Conservation (phyloP, 2,329 filamentous ascomycete species). For the Zymoseptoria crescenta region DNA sequence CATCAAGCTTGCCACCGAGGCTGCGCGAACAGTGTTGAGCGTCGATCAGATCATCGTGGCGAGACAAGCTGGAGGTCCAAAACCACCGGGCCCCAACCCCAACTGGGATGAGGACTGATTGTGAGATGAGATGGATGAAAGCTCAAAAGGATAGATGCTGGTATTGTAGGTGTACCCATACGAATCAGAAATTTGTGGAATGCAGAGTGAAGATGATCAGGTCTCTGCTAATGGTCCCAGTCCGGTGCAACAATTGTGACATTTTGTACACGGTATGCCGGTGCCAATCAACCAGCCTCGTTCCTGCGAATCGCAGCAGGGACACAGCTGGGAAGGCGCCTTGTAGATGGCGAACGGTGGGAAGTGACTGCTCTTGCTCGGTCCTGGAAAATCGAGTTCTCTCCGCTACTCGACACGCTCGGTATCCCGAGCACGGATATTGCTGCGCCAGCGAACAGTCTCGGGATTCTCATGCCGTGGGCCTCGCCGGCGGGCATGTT, state of each 20-base stretch:
- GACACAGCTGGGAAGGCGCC: neutral
- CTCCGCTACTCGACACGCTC: neutral
- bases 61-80: conserved; percentile 91
- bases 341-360: conserved; percentile 11
- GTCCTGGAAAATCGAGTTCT: neutral
- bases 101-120: conserved; percentile 58
- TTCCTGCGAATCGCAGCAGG: neutral
- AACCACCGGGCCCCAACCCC: conserved; percentile 89
- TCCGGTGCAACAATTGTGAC: neutral
- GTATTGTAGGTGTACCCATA: neutral
- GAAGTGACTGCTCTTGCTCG: neutral
- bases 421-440: neutral
- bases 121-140: neutral
- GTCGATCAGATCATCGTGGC: conserved; percentile 99
- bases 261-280: neutral
- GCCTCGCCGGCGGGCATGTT: neutral
- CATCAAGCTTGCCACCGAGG: conserved; percentile 92
- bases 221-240: neutral
- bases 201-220: neutral
- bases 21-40: conserved; percentile 84
- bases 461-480: neutral
- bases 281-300: neutral
- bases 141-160: neutral
- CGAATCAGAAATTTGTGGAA: neutral
- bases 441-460: neutral